phyloP scores from a whole-genome alignment of 1,284 basidiomycete species.

The Moesziomyces globuligerus region DNA sequence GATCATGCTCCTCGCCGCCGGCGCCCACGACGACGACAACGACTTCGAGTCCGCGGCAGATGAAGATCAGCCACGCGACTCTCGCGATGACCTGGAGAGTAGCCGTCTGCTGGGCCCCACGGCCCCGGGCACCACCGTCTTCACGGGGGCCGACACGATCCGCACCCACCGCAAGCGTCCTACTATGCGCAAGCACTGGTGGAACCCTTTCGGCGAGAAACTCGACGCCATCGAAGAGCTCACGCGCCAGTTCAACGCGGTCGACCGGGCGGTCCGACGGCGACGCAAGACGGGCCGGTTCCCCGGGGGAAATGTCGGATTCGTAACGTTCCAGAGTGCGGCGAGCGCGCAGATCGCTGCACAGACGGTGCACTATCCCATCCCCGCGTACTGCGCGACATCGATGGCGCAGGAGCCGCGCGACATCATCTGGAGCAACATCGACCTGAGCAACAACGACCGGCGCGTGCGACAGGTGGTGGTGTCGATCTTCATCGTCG shows the following conservation, averaged over 20 bases:
- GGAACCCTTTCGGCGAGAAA: conserved; percentile 54
- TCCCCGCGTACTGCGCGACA: conserved; percentile 55
- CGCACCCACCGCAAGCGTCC: conserved; percentile 42
- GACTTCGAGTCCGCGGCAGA: conserved; percentile 9
- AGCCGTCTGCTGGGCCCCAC: conserved; percentile 15
- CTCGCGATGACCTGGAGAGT: conserved; percentile 12
- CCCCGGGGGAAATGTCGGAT: conserved; percentile 78
- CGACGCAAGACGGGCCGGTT: conserved; percentile 46
- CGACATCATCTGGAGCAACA: conserved; percentile 93
- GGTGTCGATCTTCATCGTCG: conserved; percentile 71
- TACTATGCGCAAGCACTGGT: conserved; percentile 40
- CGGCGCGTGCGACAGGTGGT: conserved; percentile 57
- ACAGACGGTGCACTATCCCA: conserved; percentile 78
- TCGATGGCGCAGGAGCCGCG: conserved; percentile 85
- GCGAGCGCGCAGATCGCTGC: conserved; percentile 90
- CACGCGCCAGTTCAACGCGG: conserved; percentile 49
- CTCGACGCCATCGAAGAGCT: conserved; percentile 60
- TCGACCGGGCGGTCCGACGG: conserved; percentile 53
- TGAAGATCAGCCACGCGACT: background rate
- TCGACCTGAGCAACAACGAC: conserved; percentile 73
- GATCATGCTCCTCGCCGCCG: conserved; percentile 53
- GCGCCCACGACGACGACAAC: conserved; percentile 23
- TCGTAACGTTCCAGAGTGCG: conserved; percentile 97
- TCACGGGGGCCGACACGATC: conserved; percentile 43
- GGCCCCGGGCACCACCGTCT: conserved; percentile 5